Percentiles rank a stretch among this genome's conserved stretches.
Evolutionary conservation across 1,284 basidiomycete species (phyloP).

Genomic region (Meripilus lineatus): DNA sequence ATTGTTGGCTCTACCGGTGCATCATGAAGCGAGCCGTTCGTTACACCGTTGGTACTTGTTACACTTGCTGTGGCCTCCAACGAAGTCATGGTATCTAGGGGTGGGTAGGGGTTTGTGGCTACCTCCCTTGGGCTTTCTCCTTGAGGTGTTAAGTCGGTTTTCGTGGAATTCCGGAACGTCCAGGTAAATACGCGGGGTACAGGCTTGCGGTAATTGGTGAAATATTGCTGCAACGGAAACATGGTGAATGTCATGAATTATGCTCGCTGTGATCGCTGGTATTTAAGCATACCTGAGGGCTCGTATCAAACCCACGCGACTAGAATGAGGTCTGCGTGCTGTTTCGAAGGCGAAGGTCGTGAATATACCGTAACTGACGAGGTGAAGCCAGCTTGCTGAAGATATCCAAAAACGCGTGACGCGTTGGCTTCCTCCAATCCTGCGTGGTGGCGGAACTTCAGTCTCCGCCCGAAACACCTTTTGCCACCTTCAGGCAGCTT

Average conservation of each 20-base stretch:
- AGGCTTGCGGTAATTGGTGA: constrained; percentile 16
- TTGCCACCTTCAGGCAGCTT: too few relatives aligned
- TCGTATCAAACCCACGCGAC: constrained; percentile 8
- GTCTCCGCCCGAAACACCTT: too few relatives aligned
- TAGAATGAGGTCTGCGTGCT: not conserved
- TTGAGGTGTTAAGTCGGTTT: constrained; percentile 9
- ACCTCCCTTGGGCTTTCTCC: constrained; percentile 8
- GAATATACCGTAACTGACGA: too few relatives aligned
- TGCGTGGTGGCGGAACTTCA: too few relatives aligned
- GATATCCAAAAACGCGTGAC: too few relatives aligned
- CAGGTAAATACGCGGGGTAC: constrained; percentile 17
- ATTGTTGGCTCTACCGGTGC: constrained; percentile 20
- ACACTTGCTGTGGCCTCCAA: constrained; percentile 22
- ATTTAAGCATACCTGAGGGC: constrained; percentile 6
- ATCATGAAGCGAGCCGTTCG: constrained; percentile 17
- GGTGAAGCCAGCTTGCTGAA: too few relatives aligned
- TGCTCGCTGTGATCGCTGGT: not conserved
- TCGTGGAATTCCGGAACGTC: constrained; percentile 16
- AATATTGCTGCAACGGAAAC: constrained; percentile 15
- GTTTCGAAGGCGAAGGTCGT: constrained; percentile 7
- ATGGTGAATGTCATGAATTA: constrained; percentile 9
- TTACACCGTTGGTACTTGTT: constrained; percentile 17
- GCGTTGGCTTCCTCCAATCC: too few relatives aligned
- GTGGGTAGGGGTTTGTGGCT: constrained; percentile 1
- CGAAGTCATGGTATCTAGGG: constrained; percentile 19